phyloP scores from a whole-genome alignment of 2,329 filamentous ascomycete genomes.

The Xylaria sp. region DNA sequence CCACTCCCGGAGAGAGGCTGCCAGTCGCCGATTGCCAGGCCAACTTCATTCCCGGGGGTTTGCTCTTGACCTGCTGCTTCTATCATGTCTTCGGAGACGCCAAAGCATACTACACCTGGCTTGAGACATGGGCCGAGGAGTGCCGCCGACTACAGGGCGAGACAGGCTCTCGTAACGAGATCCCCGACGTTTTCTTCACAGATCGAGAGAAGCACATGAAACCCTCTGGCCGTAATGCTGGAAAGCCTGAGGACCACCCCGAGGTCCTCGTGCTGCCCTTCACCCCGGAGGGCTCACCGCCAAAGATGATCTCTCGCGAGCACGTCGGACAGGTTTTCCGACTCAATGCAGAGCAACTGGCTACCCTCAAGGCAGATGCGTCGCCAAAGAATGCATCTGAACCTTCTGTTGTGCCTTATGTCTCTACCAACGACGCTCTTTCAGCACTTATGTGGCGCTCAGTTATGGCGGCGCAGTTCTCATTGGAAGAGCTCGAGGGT shows the following conservation, averaged over 20 bases:
- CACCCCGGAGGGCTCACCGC: constrained; percentile 47
- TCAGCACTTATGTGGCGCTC: constrained; percentile 54
- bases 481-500: constrained; percentile 47
- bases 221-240: constrained; percentile 47
- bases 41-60: constrained; percentile 49
- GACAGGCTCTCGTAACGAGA: constrained; percentile 40
- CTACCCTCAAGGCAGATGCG: constrained; percentile 49
- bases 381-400: constrained; percentile 47
- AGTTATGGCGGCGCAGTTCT: constrained; percentile 46
- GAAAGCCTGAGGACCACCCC: constrained; percentile 48
- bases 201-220: constrained; percentile 49
- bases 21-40: constrained; percentile 43
- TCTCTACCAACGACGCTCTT: constrained; percentile 53
- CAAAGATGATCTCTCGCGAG: constrained; percentile 49
- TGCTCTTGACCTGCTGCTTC: constrained; percentile 46
- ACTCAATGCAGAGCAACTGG: constrained; percentile 47
- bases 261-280: constrained; percentile 50
- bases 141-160: constrained; percentile 49
- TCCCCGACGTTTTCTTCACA: constrained; percentile 47
- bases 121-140: constrained; percentile 52
- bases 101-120: constrained; percentile 49
- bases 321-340: constrained; percentile 52
- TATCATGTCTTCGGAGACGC: constrained; percentile 53
- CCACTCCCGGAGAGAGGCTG: constrained; percentile 42
- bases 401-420: constrained; percentile 42